A percentile compares a stretch with the other conserved stretches of the same genome.
These are phyloP conservation scores for Boletus rubescentipes DNA, from an alignment of 768 basidiomycete genomes.

Conservation along the genomic window DNA sequence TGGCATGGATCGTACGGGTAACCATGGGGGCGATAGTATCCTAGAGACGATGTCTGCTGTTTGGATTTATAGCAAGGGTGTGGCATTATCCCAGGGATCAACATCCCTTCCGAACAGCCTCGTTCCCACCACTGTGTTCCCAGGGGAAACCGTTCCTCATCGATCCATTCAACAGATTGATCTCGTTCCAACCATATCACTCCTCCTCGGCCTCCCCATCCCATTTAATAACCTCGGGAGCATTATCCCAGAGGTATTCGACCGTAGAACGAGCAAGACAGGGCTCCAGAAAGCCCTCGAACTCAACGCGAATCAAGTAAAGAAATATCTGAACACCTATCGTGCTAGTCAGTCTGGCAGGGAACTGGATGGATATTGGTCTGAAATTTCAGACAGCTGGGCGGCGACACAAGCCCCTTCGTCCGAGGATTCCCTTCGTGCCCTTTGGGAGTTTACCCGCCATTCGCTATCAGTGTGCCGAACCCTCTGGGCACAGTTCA, in stretches of 20 bases:
- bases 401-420: slow-evolving; percentile 31
- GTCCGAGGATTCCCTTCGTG: slow-evolving; percentile 10
- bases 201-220: slow-evolving; percentile 89
- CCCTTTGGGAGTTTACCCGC: slow-evolving; percentile 28
- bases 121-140: slow-evolving; percentile 57
- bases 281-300: slow-evolving; percentile 59
- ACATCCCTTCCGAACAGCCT: slow-evolving; percentile 47
- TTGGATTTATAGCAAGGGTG: slow-evolving; percentile 90
- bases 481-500: slow-evolving; percentile 93
- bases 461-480: slow-evolving; percentile 61
- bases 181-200: slow-evolving; percentile 81
- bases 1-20: slow-evolving; percentile 93
- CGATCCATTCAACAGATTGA: slow-evolving; percentile 91
- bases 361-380: slow-evolving; percentile 72
- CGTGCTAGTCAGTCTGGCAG: slow-evolving; percentile 64
- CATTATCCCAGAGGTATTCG: slow-evolving; percentile 90
- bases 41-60: slow-evolving; percentile 83
- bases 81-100: slow-evolving; percentile 40
- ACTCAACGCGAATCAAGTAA: slow-evolving; percentile 74
- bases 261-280: slow-evolving; percentile 37
- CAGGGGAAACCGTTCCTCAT: slow-evolving; percentile 50
- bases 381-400: slow-evolving; percentile 49
- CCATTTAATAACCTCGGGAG: slow-evolving; percentile 95
- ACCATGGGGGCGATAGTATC: slow-evolving; percentile 90
- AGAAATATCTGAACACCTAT: slow-evolving; percentile 74